Percentiles rank a stretch among this genome's conserved stretches.
Conservation (phyloP, 2,329 filamentous ascomycete genomes). For the Fusarium piperis region DNA sequence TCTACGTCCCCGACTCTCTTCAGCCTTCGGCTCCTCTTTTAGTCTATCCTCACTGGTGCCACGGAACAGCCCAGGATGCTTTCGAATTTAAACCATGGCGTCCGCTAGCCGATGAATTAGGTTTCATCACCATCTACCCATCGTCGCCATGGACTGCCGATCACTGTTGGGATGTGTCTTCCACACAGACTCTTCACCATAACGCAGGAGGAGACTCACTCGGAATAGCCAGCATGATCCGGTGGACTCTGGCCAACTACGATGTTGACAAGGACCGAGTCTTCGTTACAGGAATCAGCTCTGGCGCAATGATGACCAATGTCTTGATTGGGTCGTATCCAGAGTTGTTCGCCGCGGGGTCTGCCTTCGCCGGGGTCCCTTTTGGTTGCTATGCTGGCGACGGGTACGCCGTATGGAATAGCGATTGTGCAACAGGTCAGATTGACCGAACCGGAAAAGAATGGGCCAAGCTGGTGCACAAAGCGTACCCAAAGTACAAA, state of each 20-base stretch:
- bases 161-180: constrained; percentile 69
- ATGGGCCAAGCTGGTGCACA: constrained; percentile 53
- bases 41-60: constrained; percentile 67
- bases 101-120: constrained; percentile 61
- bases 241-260: constrained; percentile 58
- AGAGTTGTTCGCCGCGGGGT: constrained; percentile 62
- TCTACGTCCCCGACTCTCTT: constrained; percentile 51
- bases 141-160: constrained; percentile 48
- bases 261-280: constrained; percentile 57
- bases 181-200: constrained; percentile 58
- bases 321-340: constrained; percentile 65
- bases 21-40: constrained; percentile 58
- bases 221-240: constrained; percentile 64
- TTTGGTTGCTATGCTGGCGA: constrained; percentile 62
- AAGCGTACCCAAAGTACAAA: constrained; percentile 61
- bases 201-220: constrained; percentile 62
- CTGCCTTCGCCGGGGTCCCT: constrained; percentile 62
- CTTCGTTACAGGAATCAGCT: constrained; percentile 55
- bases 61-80: constrained; percentile 62
- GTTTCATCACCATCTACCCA: constrained; percentile 64
- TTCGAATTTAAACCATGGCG: constrained; percentile 62
- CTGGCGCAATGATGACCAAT: constrained; percentile 46
- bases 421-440: constrained; percentile 62
- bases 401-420: constrained; percentile 62
- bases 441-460: constrained; percentile 51